A percentile compares a stretch with the other conserved stretches of the same genome.
These are phyloP conservation scores for Cyphellophora attinorum DNA, from an alignment of 2,329 filamentous ascomycete genomes.

Conservation along the genomic window DNA sequence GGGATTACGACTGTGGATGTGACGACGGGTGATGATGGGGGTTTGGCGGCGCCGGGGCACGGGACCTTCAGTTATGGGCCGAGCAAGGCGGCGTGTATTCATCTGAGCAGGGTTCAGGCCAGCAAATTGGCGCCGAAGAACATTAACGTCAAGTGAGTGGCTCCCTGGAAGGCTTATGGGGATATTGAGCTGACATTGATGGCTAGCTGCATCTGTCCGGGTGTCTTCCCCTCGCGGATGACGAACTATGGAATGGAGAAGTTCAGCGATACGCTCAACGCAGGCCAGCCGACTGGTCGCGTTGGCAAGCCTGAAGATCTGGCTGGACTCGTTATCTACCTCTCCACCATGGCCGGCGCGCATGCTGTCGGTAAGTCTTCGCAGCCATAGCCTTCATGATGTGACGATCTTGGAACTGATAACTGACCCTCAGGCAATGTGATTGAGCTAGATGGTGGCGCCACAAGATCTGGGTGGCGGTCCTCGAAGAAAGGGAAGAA, in stretches of 20 bases:
- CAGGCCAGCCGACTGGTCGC: conserved; percentile 35
- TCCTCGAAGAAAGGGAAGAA: conserved; percentile 20
- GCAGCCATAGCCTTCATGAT: not conserved
- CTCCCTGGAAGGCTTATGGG: not conserved
- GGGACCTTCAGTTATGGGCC: conserved; percentile 46
- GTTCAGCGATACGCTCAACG: conserved; percentile 38
- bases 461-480: conserved; percentile 32
- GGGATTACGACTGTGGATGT: conserved; percentile 34
- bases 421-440: conserved; percentile 25
- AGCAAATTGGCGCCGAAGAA: conserved; percentile 42
- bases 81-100: conserved; percentile 44
- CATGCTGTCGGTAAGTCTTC: conserved; percentile 31
- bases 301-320: conserved; percentile 40
- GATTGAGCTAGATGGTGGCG: conserved; percentile 39
- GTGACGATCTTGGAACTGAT: not conserved
- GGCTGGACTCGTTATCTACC: conserved; percentile 35
- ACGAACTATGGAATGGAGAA: conserved; percentile 43
- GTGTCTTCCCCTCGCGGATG: conserved; percentile 45
- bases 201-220: conserved; percentile 24
- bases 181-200: conserved; percentile 17
- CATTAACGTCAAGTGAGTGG: conserved; percentile 39
- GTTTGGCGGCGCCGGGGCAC: conserved; percentile 41
- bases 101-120: conserved; percentile 42
- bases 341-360: conserved; percentile 29
- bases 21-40: conserved; percentile 37